Base-by-base conservation (phyloP, 2,329 filamentous ascomycete species). In the Neofusicoccum ribis region DNA sequence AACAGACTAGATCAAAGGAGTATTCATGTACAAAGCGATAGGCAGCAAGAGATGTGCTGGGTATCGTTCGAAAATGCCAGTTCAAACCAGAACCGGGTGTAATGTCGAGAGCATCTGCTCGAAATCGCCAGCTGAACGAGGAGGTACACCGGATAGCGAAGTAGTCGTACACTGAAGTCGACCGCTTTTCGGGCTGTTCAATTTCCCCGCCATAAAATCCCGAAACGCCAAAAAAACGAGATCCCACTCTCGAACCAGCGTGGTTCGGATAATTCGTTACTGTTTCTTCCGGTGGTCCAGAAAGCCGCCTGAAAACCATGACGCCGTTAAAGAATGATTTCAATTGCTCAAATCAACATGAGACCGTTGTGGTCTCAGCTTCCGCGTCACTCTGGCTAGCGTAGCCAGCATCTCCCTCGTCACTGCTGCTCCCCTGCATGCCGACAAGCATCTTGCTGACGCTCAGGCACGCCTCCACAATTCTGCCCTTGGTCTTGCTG, bases 401-500 rank as follows among this genome's bases (percentile, higher is more conserved):
- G 64, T 76, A 76, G 3, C 73, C 74, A 60, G 69, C 72, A 61
- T 76, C 72, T 14, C 69, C 69, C 17, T 69, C 72, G 27, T 70
- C 70, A n/a, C 65, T 65, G 46, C 52, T 62, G 39, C 14, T 67
- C 9, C 69, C 71, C 14, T 67, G 66, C 70, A 74, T 72, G 1
- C 79, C 79, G 14, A 81, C 80, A 31, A 82, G 73, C 59, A 71
- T 77, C 71, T 79, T 81, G 67, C 77, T 81, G 12, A 81, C 74
- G 23, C 73, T 71, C 6, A 83, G 65, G 68, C 80, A 83, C 44
- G 74, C 69, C 43, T 74, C 74, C 7, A 83, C 76, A 41, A 83
- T 73, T 50, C 71, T 72, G 3, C 72, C 72, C 15, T 78, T 73
- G 3, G 77, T 74, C 63, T 75, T 78, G 31, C 72, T 73, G 6